Base-by-base conservation (phyloP, 495 filamentous ascomycete genomes). In the Ascobolus immersus region DNA sequence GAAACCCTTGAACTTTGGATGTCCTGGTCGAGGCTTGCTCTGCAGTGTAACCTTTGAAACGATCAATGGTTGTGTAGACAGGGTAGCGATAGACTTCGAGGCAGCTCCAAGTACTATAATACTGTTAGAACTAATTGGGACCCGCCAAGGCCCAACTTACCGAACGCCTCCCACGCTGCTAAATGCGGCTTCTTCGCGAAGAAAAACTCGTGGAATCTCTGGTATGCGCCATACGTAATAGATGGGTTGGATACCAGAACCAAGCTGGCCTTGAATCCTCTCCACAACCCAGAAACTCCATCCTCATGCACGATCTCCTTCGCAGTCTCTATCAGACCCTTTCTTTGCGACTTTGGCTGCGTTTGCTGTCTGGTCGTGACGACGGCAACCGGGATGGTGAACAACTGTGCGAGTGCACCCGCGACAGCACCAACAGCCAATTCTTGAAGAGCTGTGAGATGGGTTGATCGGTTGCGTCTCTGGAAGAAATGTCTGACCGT, bases 1-100 rank as follows among this genome's bases (percentile, higher is more conserved):
- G 41, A 99, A 94, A 34, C 71, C 75, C 58, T 82, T 91, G 56
- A 94, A 99, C 57, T 89, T 91, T 28, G 84, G 82, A 35, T 80
- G 55, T 11, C 84, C 63, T 38, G 82, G 71, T 3, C 84, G 86
- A 4, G 86, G 86, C 33, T 74, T 73, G 26, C 81, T 92, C 52
- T 99, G 86, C 34, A 94, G 60, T 33, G 86, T 80, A 27, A 94
- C 86, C 57, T 99, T 99, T 36, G 86, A 89, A 36, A 99, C 89
- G 45, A 99, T 99, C 38, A 99, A 56, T 26, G 86, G 86, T 52
- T 99, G 86, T 12, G 86, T 99, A 33, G 60, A 70, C 38, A 94
- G 75, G 2, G 86, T 99, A 26, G 86, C 86, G 35, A 94, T 53
- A 9, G 75, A 64, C 55, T 99, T 99, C 33, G 82, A 93, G 58